Base-by-base conservation (phyloP, 2,329 filamentous ascomycete genomes). In the Podosphaera fusca region DNA sequence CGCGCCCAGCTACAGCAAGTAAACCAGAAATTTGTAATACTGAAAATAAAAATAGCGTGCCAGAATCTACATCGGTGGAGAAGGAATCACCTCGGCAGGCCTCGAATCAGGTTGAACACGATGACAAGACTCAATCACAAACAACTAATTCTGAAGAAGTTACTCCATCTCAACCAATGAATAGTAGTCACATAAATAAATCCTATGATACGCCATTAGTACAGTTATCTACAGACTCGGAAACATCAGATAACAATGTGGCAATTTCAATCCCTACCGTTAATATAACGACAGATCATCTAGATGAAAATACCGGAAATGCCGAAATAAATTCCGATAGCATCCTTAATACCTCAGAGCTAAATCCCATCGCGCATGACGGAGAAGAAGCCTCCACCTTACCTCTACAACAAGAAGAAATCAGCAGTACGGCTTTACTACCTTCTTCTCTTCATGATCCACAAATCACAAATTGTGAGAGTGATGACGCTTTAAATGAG, bases 1-100 rank as follows among this genome's bases (percentile, higher is more conserved):
- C 67, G 29, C 63, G 63, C 47, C 64, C 64, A 56, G 61, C 61
- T 1, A 67, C 66, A 45, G 62, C 65, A 29, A 68, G 63, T 59
- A 64, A 60, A 57, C 63, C 67, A 52, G 65, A 66, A 12, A 56
- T 62, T 33, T 55, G 58, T 35, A 58, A 52, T 8, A 56, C 59
- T 33, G 59, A 51, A 8, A 60, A 60, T 47, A 55, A 63, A 29
- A 61, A 56, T 42, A 60, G 53, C 31, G 50, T 35, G 47, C 35
- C 57, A 7, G 56, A 53, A 12, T 56, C 58, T 31, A 56, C 61
- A 34, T 60, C 62, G 46, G 60, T 57, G 2, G 65, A 68, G 58
- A 67, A 68, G 45, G 65, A 66, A 35, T 58, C 61, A 36, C 52
- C 63, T 35, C 55, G 58, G 53, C 59, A 63, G 58, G 59, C 57